phyloP scores from a whole-genome alignment of 257 asterid genomes.

The Nicotiana noctiflora region DNA sequence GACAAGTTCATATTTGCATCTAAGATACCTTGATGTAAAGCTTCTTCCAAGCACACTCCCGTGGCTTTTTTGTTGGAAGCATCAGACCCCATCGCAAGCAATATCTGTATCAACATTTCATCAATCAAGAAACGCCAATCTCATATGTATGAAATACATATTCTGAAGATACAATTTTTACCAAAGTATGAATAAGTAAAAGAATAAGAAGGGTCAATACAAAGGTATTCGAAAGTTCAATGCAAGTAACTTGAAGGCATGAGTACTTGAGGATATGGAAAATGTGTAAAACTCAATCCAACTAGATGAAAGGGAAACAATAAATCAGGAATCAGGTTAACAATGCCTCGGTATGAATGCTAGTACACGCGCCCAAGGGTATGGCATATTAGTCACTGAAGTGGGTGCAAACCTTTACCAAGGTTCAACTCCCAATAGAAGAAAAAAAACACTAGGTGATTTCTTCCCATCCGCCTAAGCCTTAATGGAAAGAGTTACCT shows the following conservation, averaged over 20 bases:
- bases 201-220: neutral
- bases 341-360: neutral
- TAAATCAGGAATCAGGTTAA: neutral
- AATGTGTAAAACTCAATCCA: neutral
- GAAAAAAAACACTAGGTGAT: neutral
- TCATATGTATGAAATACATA: neutral
- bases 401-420: neutral
- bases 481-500: neutral
- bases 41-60: slow-evolving; percentile 91
- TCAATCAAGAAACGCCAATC: neutral
- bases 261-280: neutral
- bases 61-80: slow-evolving; percentile 58
- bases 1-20: neutral
- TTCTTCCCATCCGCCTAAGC: neutral
- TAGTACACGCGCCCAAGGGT: neutral
- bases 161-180: neutral
- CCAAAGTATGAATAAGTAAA: neutral
- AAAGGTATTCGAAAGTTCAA: neutral
- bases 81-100: slow-evolving; percentile 83
- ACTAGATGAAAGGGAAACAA: neutral
- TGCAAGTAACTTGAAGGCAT: neutral
- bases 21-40: slow-evolving; percentile 38
- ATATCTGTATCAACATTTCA: slow-evolving; percentile 28
- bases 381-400: neutral
- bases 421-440: neutral